Base-by-base conservation (phyloP, 805 yeast species). In the Scheffersomyces amazonensis region DNA sequence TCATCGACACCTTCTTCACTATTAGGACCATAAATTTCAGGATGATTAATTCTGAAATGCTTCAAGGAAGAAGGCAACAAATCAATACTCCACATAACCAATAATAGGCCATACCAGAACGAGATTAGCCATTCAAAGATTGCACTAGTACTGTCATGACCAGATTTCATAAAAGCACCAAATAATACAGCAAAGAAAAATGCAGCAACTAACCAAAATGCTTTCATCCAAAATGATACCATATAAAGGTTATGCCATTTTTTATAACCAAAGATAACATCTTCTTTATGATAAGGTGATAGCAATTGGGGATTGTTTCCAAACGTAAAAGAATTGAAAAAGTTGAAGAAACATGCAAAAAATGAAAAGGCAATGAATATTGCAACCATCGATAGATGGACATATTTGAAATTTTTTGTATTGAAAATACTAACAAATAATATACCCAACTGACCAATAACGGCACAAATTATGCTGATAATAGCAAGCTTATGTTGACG, bases 111-210 rank as follows among this genome's bases (percentile, higher is more conserved):
- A 55, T 85, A 90, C 80, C 87, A 81, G 61, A 81, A 90, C n/a
- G 91, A 81, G 31, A 90, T 61, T 3, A 81, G 55, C 98, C 98
- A 91, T 62, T 91, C 98, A 54, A 84, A 78, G 16, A 71, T 66
- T 0, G 89, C 89, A 29, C 81, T 71, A 22, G 73, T 65, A 45
- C 73, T 66, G 27, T 62, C 52, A 6, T 62, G 51, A 19, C 69
- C 67, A 1, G 40, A 36, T 10, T 58, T 55, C 56, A 55, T 52
- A 35, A 63, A 53, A 3, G 59, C 70, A n/a, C 78, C 88, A 47
- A 87, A 91, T 22, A 77, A 71, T 18, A 83, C 60, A 2, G 91
- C 96, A 53, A 86, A 73, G 0, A 67, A 77, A 13, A 82, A 65
- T 1, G 95, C 93, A 15, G 72, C 53, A 2, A 73, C 42, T 17